Evolutionary conservation across 768 basidiomycete genomes (phyloP).

Genomic region (Boletus pseudopeckii): DNA sequence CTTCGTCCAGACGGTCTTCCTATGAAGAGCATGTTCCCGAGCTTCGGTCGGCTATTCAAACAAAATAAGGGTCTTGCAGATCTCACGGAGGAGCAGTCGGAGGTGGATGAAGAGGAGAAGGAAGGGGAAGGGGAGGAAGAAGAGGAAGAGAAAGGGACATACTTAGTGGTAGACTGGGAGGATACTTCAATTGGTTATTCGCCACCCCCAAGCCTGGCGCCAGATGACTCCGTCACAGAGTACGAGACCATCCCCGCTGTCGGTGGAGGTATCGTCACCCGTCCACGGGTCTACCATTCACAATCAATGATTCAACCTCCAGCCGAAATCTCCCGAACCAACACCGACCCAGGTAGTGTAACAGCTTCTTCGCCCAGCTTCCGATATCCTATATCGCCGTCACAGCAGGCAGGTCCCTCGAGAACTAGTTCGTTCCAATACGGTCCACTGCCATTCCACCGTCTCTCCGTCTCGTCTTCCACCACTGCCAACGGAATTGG

Average conservation of each 20-base stretch:
- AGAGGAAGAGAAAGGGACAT: slow-evolving; percentile 40
- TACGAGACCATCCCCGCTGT: slow-evolving; percentile 91
- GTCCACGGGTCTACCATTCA: slow-evolving; percentile 82
- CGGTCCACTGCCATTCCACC: no score
- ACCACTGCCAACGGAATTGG: neutral
- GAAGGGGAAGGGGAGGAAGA: slow-evolving; percentile 34
- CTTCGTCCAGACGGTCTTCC: slow-evolving; percentile 90
- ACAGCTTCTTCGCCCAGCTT: neutral
- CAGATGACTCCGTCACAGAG: slow-evolving; percentile 50
- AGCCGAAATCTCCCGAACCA: slow-evolving; percentile 14
- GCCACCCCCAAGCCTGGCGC: slow-evolving; percentile 41
- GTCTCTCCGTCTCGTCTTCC: no score
- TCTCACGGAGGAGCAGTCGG: slow-evolving; percentile 63
- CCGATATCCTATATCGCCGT: slow-evolving; percentile 3
- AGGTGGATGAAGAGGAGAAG: slow-evolving; percentile 34
- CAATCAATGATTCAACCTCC: slow-evolving; percentile 70
- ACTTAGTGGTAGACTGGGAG: slow-evolving; percentile 71
- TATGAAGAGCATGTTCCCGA: slow-evolving; percentile 74
- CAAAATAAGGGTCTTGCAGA: slow-evolving; percentile 72
- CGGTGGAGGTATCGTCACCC: slow-evolving; percentile 82
- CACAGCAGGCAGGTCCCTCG: slow-evolving; percentile 32
- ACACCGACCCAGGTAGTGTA: slow-evolving; percentile 57
- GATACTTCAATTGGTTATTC: slow-evolving; percentile 48
- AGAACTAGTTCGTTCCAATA: neutral
- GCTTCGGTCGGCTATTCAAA: slow-evolving; percentile 71